phyloP scores from a whole-genome alignment of 768 basidiomycete species.

The Calocera cornea region DNA sequence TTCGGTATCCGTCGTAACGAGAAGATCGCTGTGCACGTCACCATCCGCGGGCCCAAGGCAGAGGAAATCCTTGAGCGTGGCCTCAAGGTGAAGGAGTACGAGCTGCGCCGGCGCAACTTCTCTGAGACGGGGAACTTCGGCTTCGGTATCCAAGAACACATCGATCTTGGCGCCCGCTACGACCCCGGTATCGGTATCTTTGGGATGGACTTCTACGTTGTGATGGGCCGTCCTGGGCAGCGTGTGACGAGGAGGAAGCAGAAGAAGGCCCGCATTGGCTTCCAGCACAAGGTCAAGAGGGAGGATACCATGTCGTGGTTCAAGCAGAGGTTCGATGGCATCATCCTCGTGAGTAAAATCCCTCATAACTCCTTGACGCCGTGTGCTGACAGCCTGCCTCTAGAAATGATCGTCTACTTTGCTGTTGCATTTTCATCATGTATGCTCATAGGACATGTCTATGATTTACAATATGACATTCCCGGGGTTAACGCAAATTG shows the following conservation, averaged over 20 bases:
- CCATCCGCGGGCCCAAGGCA: constrained; percentile 97
- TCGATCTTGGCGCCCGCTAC: constrained; percentile 96
- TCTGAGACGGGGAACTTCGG: constrained; percentile 99
- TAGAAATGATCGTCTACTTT: neutral
- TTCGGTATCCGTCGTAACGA: constrained; percentile 99
- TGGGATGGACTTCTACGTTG: constrained; percentile 98
- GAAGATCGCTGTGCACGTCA: constrained; percentile 98
- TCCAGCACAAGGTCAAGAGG: constrained; percentile 81
- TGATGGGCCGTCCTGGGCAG: constrained; percentile 91
- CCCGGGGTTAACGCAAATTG: neutral
- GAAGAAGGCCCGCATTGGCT: constrained; percentile 75
- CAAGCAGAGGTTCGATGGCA: constrained; percentile 98
- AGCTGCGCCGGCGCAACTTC: constrained; percentile 92
- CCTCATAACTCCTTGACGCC: neutral
- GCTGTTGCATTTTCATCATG: neutral
- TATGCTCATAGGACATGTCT: constrained; percentile 5
- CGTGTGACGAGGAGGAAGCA: constrained; percentile 86
- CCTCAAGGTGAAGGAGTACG: constrained; percentile 99
- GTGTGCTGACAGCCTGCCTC: neutral
- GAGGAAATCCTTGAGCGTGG: constrained; percentile 99
- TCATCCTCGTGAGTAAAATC: constrained; percentile 58
- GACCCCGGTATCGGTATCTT: constrained; percentile 98
- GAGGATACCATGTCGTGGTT: constrained; percentile 97
- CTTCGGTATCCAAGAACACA: constrained; percentile 98
- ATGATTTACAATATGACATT: neutral